Conservation (phyloP, 768 basidiomycete species). For the Pleurotus sapidus region DNA sequence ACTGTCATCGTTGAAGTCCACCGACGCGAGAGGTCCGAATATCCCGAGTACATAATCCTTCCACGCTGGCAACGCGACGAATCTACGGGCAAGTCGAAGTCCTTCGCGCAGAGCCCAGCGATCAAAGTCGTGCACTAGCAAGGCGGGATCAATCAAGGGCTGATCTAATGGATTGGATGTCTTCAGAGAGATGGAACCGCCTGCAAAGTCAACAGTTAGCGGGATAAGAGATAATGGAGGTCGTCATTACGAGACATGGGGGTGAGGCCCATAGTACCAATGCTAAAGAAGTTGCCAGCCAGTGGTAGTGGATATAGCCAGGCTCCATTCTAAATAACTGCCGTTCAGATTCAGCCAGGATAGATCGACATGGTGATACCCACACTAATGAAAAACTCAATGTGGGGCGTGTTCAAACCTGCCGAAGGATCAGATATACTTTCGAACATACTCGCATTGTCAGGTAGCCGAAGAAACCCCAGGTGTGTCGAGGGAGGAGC, state of each 20-base stretch:
- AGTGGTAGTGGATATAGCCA: conserved; percentile 12
- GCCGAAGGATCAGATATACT: conserved; percentile 18
- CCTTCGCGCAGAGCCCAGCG: conserved; percentile 13
- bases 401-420: conserved; percentile 17
- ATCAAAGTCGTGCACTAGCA: conserved; percentile 25
- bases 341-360: background rate
- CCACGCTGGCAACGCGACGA: conserved; percentile 14
- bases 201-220: conserved; percentile 8
- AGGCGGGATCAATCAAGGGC: conserved; percentile 42
- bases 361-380: background rate
- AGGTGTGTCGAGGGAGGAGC: conserved; percentile 13
- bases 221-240: background rate
- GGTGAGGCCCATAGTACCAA: conserved; percentile 24
- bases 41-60: conserved; percentile 14
- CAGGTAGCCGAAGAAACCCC: conserved; percentile 24
- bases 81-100: conserved; percentile 9
- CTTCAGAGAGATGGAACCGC: conserved; percentile 27
- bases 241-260: conserved; percentile 32
- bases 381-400: conserved; percentile 18
- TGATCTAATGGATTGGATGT: conserved; percentile 34
- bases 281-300: conserved; percentile 25
- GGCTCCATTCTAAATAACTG: background rate
- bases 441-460: conserved; percentile 15
- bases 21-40: conserved; percentile 8
- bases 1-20: conserved; percentile 23